Evolutionary conservation across 1,139 yeast genomes (phyloP), one percentile per base, ranked within the genome.

Genomic region (Blastobotrys persicus): DNA sequence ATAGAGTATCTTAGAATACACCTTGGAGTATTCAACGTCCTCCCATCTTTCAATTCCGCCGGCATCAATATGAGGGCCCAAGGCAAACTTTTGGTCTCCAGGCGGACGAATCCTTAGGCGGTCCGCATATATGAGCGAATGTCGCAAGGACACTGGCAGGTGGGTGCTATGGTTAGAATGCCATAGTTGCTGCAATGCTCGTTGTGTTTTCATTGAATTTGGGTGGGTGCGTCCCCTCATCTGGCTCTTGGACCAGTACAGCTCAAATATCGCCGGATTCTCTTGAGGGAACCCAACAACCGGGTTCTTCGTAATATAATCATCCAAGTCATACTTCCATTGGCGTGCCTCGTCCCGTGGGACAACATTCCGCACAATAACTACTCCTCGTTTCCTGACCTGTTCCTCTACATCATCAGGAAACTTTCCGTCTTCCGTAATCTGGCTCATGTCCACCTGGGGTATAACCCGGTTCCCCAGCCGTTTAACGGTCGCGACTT

Each of bases 31-130:
- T 38, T 60, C 67, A 1, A 58, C 59, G 53, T 74, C 77, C 52
- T 73, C 75, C 77, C 77, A 74, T 50, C 79, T 62, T 57, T 76
- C 80, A 44, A 76, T 64, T 0, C 77, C 70, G 12, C 78, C 75
- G 9, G 76, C 70, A 54, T 76, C 80, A 11, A 69, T 61, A 51
- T 76, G 80, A 16, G 73, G 68, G 13, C 71, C 71, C 33, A 75
- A 66, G 4, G 74, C 54, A 19, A 65, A 63, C 49, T 51, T 46
- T 55, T 59, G 53, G 16, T 65, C 65, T 1, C 79, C 79, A 2
- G 79, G 76, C 11, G 65, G 64, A 44, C 80, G 62, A 44, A 76
- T 71, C 54, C 80, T 63, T 44, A 85, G 63, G 0, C 86, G 76
- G 28, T 79, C 74, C 0, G 88, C 88, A 61, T 77, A 84, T 1